A percentile compares a stretch with the other conserved stretches of the same genome.
Conservation (phyloP, 164 flowering plant species). For the Chimonanthus salicifolius region DNA sequence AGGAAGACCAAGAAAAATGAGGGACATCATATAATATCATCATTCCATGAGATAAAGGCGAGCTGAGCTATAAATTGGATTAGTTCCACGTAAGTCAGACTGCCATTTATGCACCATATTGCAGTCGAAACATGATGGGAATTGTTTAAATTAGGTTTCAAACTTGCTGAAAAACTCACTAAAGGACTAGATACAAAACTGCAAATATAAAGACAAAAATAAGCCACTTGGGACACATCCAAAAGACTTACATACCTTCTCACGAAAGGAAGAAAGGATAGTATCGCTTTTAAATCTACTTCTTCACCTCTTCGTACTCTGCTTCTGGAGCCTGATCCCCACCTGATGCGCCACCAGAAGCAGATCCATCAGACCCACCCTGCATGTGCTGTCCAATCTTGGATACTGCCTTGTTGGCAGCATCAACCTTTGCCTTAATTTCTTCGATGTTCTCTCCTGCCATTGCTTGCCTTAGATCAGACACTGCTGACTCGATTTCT, state of each 20-base stretch:
- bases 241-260: neutral
- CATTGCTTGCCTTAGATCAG: slow-evolving; percentile 35
- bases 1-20: no score
- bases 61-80: no score
- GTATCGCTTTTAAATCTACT: slow-evolving; percentile 13
- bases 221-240: neutral
- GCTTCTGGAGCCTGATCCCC: slow-evolving; percentile 54
- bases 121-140: no score
- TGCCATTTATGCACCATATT: no score
- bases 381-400: slow-evolving; percentile 51
- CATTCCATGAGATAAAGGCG: no score
- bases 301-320: slow-evolving; percentile 56
- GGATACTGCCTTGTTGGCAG: slow-evolving; percentile 46
- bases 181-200: neutral
- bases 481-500: slow-evolving; percentile 38
- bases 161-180: no score
- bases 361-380: slow-evolving; percentile 24
- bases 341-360: slow-evolving; percentile 30
- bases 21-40: no score
- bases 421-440: slow-evolving; percentile 47
- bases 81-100: no score
- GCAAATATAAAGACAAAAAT: neutral
- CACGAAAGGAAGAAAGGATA: neutral
- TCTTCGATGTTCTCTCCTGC: slow-evolving; percentile 35
- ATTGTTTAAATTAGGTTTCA: no score